A percentile compares a stretch with the other conserved stretches of the same genome.
Conservation (phyloP, 805 yeast genomes). For the Kuraishia ogatae region DNA sequence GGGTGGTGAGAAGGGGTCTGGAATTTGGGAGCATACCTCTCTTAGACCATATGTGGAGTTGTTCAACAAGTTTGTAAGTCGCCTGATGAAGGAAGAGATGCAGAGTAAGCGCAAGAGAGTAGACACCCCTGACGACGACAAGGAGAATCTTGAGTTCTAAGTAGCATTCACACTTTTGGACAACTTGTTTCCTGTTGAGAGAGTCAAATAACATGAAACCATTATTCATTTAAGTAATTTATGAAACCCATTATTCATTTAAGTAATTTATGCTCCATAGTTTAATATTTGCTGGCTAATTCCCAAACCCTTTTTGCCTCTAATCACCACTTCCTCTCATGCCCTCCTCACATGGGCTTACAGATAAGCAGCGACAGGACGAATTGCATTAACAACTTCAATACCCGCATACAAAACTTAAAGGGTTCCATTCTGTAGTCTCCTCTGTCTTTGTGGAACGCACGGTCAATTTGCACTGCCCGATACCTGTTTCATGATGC, state of each 20-base stretch:
- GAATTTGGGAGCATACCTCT: constrained; percentile 56
- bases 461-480: not conserved
- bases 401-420: not conserved
- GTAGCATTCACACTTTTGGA: not conserved
- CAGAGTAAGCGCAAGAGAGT: constrained; percentile 25
- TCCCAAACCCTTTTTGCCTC: no score
- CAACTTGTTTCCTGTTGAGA: no score
- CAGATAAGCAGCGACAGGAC: no score
- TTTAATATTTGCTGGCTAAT: no score
- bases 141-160: constrained; percentile 7
- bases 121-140: constrained; percentile 21
- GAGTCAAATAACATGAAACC: no score
- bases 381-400: not conserved
- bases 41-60: constrained; percentile 62
- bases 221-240: no score
- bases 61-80: constrained; percentile 55
- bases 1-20: constrained; percentile 13
- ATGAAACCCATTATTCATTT: not conserved
- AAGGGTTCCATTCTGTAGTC: not conserved
- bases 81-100: constrained; percentile 46
- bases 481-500: not conserved
- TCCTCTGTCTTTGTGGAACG: not conserved
- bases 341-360: no score
- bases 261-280: no score
- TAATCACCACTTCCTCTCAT: no score